Conservation (phyloP, 305 asterid species). For the Fraxinus nigra region DNA sequence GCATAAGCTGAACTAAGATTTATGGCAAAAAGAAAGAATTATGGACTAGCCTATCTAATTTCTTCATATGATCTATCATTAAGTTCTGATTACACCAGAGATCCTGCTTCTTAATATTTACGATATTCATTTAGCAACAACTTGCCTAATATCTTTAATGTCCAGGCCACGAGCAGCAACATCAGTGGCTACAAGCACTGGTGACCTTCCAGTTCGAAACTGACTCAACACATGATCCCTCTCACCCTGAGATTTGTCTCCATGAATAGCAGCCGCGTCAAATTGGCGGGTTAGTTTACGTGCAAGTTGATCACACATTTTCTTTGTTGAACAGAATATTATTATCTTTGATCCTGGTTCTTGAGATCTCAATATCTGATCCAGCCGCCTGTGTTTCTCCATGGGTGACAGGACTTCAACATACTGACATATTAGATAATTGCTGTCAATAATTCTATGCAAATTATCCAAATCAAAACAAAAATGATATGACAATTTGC, state of each 20-base stretch:
- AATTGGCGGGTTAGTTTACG: slow-evolving; percentile 65
- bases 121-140: slow-evolving; percentile 8
- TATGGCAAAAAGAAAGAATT: background rate
- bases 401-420: slow-evolving; percentile 66
- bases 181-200: slow-evolving; percentile 96
- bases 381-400: slow-evolving; percentile 85
- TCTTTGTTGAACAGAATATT: slow-evolving; percentile 94
- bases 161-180: slow-evolving; percentile 99
- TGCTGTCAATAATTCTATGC: background rate
- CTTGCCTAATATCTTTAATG: slow-evolving; percentile 88
- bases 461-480: background rate
- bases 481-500: background rate
- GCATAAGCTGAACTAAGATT: background rate
- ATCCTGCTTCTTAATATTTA: background rate
- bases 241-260: slow-evolving; percentile 95
- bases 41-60: background rate
- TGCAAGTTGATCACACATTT: slow-evolving; percentile 89
- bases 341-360: slow-evolving; percentile 93
- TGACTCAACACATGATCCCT: slow-evolving; percentile 90
- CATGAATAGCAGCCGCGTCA: slow-evolving; percentile 96
- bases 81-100: background rate
- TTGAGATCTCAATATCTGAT: slow-evolving; percentile 91
- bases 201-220: slow-evolving; percentile 86
- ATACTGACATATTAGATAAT: slow-evolving; percentile 38
- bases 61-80: background rate